Base-by-base conservation (phyloP, 139 green algal species). In the Nannochloris sp. region DNA sequence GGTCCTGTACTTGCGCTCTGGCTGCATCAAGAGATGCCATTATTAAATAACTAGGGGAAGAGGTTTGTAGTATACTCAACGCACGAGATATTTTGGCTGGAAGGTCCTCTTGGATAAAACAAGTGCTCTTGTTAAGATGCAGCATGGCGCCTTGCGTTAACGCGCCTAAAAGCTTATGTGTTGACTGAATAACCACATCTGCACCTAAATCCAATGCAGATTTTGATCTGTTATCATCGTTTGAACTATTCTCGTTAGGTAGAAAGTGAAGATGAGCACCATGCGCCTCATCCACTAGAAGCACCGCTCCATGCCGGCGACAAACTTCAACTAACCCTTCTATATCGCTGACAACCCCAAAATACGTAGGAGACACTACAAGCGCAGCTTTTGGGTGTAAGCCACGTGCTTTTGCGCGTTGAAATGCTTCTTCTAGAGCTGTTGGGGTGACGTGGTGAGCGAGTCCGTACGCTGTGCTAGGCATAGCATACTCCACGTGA, bases 121-220 rank as follows among this genome's bases (percentile, higher is more conserved):
- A 9, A 45, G 9, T 45, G 12, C 12, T 45, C 37, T 59, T 8
- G 10, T 59, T 10, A 1, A 77, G 15, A 54, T 97, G 91, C 63
- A 97, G 84, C 92, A 97, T 93, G n/a, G 91, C 83, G 0, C 86
- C 77, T 83, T 98, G 92, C 10, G 85, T 96, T 65, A 97, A 71
- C 0, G 87, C 75, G 1, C 58, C 75, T 67, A 96, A 74, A 44
- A 84, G 79, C 77, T 98, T 98, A 77, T 98, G 93, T 4, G 85
- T 98, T 14, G 90, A 97, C 73, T 97, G 90, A 12, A 97, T 72
- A 15, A 81, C 83, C 25, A 95, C 12, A 57, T 98, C 90, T 0
- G 92, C 92, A 32, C 90, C 87, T 10, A 32, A 39, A 6, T 68
- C 27, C 24, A 97, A 69, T 0, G 89, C 85, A 42, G 27, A 24